A percentile compares a stretch with the other conserved stretches of the same genome.
These are phyloP conservation scores for Pilaira anomala DNA, from an alignment of 192 early-diverging fungal genomes.

Conservation along the genomic window DNA sequence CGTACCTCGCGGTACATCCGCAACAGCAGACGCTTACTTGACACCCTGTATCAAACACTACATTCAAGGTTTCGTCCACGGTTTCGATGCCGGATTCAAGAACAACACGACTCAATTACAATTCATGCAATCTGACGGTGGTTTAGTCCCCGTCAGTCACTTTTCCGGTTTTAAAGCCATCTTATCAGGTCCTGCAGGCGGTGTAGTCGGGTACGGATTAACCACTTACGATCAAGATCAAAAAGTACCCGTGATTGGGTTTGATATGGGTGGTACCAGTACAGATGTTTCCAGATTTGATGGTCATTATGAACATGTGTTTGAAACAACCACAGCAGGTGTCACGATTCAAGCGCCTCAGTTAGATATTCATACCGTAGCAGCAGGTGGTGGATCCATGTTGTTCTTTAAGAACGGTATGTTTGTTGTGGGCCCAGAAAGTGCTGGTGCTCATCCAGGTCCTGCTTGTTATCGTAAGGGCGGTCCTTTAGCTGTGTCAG, in stretches of 20 bases:
- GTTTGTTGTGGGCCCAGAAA: constrained; percentile 91
- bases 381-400: constrained; percentile 92
- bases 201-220: constrained; percentile 79
- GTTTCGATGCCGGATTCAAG: constrained; percentile 67
- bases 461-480: constrained; percentile 94
- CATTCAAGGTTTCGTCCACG: constrained; percentile 78
- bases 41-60: constrained; percentile 90
- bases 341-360: constrained; percentile 95
- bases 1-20: constrained; percentile 88
- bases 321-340: constrained; percentile 89
- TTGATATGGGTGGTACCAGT: constrained; percentile 94
- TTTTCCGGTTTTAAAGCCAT: constrained; percentile 90
- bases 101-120: constrained; percentile 49
- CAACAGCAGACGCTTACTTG: constrained; percentile 90
- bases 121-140: constrained; percentile 99
- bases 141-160: constrained; percentile 77
- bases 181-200: constrained; percentile 92
- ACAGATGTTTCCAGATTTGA: constrained; percentile 93
- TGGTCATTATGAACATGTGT: constrained; percentile 88
- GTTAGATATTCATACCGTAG: constrained; percentile 94
- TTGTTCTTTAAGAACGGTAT: constrained; percentile 92
- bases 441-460: constrained; percentile 91
- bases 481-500: constrained; percentile 91
- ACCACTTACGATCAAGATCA: constrained; percentile 48
- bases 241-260: constrained; percentile 78